Percentiles rank a stretch among this genome's conserved stretches.
Conservation (phyloP, 345 rosid genomes). For the Mallotus nudiflorus region DNA sequence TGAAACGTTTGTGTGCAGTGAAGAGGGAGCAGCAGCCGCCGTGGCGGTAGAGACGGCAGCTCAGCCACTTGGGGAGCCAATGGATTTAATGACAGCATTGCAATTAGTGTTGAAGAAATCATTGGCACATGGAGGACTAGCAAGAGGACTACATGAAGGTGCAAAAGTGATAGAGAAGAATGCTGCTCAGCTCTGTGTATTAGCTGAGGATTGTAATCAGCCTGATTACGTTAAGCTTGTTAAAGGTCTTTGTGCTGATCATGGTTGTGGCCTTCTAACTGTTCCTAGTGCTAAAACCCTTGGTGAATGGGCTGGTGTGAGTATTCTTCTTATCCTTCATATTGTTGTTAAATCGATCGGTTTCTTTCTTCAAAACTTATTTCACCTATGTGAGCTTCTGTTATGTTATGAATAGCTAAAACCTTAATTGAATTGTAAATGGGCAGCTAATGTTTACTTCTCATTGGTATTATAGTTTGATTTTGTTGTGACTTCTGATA, state of each 20-base stretch:
- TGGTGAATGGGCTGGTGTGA: slow-evolving; percentile 94
- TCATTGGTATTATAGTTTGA: no score
- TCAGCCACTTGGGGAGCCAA: slow-evolving; percentile 59
- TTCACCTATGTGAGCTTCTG: no score
- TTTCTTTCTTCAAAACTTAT: no score
- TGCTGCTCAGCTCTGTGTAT: slow-evolving; percentile 61
- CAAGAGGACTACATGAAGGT: slow-evolving; percentile 72
- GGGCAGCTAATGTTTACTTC: no score
- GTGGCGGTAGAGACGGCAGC: slow-evolving; percentile 31
- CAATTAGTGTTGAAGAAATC: slow-evolving; percentile 79
- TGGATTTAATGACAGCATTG: slow-evolving; percentile 75
- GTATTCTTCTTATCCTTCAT: slow-evolving; percentile 17
- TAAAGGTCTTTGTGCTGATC: slow-evolving; percentile 77
- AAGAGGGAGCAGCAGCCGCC: slow-evolving; percentile 56
- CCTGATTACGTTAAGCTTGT: slow-evolving; percentile 80
- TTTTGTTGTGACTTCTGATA: no score
- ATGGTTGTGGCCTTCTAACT: slow-evolving; percentile 54
- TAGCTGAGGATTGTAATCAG: slow-evolving; percentile 89
- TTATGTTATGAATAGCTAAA: no score
- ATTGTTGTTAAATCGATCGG: neutral
- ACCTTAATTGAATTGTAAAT: no score
- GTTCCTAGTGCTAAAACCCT: slow-evolving; percentile 86
- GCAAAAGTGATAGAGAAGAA: slow-evolving; percentile 84
- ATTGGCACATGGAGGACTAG: slow-evolving; percentile 64
- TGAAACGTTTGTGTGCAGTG: slow-evolving; percentile 36